These are phyloP conservation scores for Begonia peltatifolia DNA, from an alignment of 306 rosid genomes.

Conservation along the genomic window DNA sequence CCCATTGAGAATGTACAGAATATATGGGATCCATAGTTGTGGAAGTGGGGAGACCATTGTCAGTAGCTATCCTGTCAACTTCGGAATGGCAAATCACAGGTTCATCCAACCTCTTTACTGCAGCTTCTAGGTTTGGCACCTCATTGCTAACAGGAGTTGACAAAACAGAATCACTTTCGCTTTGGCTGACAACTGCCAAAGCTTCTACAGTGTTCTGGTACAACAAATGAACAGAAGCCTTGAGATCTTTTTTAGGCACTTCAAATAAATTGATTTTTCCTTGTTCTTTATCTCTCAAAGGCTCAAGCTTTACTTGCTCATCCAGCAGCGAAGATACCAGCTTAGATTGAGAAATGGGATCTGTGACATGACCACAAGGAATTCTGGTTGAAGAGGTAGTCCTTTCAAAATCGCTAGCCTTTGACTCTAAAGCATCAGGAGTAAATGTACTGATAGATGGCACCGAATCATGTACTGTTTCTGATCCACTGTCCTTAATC, in stretches of 20 bases:
- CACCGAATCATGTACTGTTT: conserved; percentile 10
- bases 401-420: conserved; percentile 14
- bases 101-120: conserved; percentile 19
- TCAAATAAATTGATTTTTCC: conserved; percentile 1
- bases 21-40: conserved; percentile 16
- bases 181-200: conserved; percentile 14
- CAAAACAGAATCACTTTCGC: conserved; percentile 14
- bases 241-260: conserved; percentile 12
- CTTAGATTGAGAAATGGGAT: too few relatives aligned
- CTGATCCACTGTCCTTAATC: conserved; percentile 16
- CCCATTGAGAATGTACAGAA: conserved; percentile 8
- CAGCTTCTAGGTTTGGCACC: conserved; percentile 15
- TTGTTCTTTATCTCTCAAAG: too few relatives aligned
- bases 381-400: conserved; percentile 24
- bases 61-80: conserved; percentile 13
- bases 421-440: conserved; percentile 22
- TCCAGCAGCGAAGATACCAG: too few relatives aligned
- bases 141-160: conserved; percentile 13
- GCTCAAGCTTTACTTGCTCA: too few relatives aligned
- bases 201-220: conserved; percentile 10
- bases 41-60: conserved; percentile 12
- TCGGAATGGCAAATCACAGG: conserved; percentile 21
- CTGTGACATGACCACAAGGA: conserved; percentile 15
- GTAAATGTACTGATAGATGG: conserved; percentile 13
- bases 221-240: conserved; percentile 11